Percentiles rank a stretch among this genome's conserved stretches.
phyloP scores from a whole-genome alignment of 208 protist species.

The Balamuthia mandrillaris region DNA sequence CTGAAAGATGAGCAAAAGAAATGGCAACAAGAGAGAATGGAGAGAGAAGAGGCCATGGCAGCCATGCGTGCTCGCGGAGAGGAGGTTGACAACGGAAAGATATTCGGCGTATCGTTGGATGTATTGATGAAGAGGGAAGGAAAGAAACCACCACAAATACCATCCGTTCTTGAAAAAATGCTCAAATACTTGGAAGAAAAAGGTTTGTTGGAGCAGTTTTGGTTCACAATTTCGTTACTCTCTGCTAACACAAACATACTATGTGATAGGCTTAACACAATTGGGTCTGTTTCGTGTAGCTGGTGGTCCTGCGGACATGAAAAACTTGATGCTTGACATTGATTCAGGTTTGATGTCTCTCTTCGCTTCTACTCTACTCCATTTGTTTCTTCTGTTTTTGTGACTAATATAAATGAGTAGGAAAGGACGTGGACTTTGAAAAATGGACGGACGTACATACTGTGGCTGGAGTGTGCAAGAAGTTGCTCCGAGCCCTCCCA shows the following conservation, averaged over 20 bases:
- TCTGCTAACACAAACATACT: background rate
- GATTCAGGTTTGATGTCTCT: background rate
- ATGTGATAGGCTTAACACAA: background rate
- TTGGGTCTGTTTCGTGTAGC: slow-evolving; percentile 26
- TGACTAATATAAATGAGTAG: too few relatives aligned
- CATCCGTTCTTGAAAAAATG: background rate
- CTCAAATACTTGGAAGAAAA: background rate
- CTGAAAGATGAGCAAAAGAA: slow-evolving; percentile 7
- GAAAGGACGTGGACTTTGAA: too few relatives aligned
- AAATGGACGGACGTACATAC: background rate
- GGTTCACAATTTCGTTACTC: background rate
- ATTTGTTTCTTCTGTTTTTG: background rate
- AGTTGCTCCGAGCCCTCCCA: slow-evolving; percentile 8
- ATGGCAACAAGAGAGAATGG: background rate
- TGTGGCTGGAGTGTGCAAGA: slow-evolving; percentile 13
- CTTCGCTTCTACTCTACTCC: background rate
- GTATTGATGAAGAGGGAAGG: background rate
- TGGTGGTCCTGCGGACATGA: background rate
- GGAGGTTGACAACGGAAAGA: background rate
- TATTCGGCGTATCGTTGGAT: background rate
- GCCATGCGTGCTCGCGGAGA: background rate
- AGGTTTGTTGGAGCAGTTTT: background rate
- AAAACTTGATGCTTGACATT: background rate
- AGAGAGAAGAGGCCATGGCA: background rate
- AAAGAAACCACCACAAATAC: slow-evolving; percentile 12